Evolutionary conservation across 2,329 filamentous ascomycete genomes (phyloP).

Genomic region (Trichophyton schoenleinii): DNA sequence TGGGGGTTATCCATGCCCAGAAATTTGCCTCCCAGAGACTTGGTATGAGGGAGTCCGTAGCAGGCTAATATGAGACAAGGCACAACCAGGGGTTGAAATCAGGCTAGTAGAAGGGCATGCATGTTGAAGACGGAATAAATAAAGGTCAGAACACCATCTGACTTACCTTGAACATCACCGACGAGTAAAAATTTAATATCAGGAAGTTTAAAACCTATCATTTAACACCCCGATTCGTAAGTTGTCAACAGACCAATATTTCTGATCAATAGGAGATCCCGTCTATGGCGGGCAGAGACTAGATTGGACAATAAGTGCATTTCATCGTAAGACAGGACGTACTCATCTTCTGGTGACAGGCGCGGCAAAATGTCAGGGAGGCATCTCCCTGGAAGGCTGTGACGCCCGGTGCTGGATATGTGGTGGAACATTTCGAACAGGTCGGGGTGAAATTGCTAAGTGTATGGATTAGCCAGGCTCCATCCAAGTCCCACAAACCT

Average conservation of each 20-base stretch:
- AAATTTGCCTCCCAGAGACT: not conserved
- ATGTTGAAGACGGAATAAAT: not conserved
- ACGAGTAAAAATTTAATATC: constrained; percentile 67
- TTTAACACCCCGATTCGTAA: constrained; percentile 2
- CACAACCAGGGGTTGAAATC: not conserved
- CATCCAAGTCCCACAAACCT: constrained; percentile 23
- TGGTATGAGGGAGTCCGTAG: not conserved
- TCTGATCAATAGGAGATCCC: not conserved
- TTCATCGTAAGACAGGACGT: constrained; percentile 15
- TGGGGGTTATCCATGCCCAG: not conserved
- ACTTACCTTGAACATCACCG: constrained; percentile 41
- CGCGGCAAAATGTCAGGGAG: constrained; percentile 60
- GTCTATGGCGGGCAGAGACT: not conserved
- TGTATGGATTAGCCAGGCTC: constrained; percentile 27
- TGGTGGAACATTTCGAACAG: constrained; percentile 61
- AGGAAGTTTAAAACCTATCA: constrained; percentile 55
- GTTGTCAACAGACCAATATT: constrained; percentile 1
- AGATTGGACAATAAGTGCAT: constrained; percentile 1
- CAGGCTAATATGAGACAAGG: not conserved
- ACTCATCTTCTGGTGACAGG: constrained; percentile 69
- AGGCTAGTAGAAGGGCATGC: not conserved
- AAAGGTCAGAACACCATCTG: constrained; percentile 4
- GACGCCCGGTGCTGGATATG: constrained; percentile 50
- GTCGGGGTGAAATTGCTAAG: constrained; percentile 54
- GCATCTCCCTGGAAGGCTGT: constrained; percentile 62